These are phyloP conservation scores for Nakazawaea ernobii DNA, from an alignment of 805 yeast species.

Conservation along the genomic window DNA sequence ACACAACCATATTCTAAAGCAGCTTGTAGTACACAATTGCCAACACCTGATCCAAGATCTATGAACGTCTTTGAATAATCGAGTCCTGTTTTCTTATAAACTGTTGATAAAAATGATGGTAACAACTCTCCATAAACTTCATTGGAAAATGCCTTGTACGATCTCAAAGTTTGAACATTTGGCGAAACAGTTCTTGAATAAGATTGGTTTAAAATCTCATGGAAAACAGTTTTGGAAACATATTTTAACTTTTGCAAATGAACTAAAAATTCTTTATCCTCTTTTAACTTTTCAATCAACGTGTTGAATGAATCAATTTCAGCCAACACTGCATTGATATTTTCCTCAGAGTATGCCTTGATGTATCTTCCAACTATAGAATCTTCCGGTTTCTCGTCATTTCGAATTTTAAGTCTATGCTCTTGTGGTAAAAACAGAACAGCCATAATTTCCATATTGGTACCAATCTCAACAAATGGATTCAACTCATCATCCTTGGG, in stretches of 20 bases:
- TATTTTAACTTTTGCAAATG: conserved; percentile 23
- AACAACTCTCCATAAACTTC: conserved; percentile 88
- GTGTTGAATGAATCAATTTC: conserved; percentile 39
- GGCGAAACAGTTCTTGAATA: conserved; percentile 81
- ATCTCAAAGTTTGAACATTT: conserved; percentile 51
- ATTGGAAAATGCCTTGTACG: conserved; percentile 82
- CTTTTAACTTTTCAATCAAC: conserved; percentile 30
- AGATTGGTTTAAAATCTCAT: conserved; percentile 65
- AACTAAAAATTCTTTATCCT: conserved; percentile 22
- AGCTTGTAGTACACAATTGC: conserved; percentile 86
- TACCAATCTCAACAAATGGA: conserved; percentile 59
- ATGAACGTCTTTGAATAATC: conserved; percentile 55
- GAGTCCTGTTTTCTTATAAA: conserved; percentile 55
- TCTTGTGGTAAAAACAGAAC: conserved; percentile 33
- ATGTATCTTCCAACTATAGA: conserved; percentile 35
- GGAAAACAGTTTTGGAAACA: conserved; percentile 37
- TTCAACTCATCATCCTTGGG: conserved; percentile 54
- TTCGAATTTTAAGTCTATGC: conserved; percentile 25
- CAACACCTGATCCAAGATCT: conserved; percentile 93
- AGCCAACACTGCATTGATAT: conserved; percentile 23
- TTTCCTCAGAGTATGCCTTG: conserved; percentile 24
- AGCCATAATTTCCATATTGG: conserved; percentile 38
- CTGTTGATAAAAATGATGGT: conserved; percentile 68
- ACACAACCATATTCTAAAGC: conserved; percentile 79
- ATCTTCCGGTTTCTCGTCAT: conserved; percentile 26